These are phyloP conservation scores for Trichoderma hamatum DNA, from an alignment of 2,329 filamentous ascomycete genomes.

Conservation along the genomic window DNA sequence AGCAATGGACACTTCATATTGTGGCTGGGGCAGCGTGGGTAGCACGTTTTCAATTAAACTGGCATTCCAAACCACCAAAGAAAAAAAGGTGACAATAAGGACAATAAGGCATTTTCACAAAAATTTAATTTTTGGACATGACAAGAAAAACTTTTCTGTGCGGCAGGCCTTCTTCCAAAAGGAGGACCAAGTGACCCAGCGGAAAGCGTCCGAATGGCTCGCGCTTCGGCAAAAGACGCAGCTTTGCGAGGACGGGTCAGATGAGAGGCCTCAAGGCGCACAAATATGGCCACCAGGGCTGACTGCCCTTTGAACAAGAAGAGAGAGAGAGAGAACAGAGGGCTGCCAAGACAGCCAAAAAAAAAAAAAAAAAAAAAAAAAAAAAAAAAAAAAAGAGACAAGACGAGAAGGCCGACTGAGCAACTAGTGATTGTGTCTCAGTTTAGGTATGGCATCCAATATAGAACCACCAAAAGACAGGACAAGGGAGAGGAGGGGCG, in stretches of 20 bases:
- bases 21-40: conserved; percentile 5
- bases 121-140: background rate
- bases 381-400: background rate
- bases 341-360: background rate
- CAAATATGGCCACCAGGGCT: conserved; percentile 12
- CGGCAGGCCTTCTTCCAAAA: conserved; percentile 3
- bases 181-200: conserved; percentile 18
- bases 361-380: background rate
- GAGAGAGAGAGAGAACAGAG: background rate
- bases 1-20: background rate
- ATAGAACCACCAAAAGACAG: background rate
- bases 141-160: conserved; percentile 17
- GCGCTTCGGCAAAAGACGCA: conserved; percentile 19
- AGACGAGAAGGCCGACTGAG: background rate
- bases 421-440: conserved; percentile 15
- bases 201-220: conserved; percentile 23
- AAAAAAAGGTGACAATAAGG: background rate
- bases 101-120: background rate
- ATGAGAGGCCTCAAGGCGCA: conserved; percentile 19
- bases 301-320: conserved; percentile 8
- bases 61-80: conserved; percentile 1
- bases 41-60: background rate
- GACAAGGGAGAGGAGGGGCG: conserved; percentile 8
- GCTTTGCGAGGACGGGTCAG: conserved; percentile 9
- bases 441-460: conserved; percentile 20